A percentile compares a stretch with the other conserved stretches of the same genome.
phyloP scores from a whole-genome alignment of 768 basidiomycete genomes.

The Podaxis sp. region DNA sequence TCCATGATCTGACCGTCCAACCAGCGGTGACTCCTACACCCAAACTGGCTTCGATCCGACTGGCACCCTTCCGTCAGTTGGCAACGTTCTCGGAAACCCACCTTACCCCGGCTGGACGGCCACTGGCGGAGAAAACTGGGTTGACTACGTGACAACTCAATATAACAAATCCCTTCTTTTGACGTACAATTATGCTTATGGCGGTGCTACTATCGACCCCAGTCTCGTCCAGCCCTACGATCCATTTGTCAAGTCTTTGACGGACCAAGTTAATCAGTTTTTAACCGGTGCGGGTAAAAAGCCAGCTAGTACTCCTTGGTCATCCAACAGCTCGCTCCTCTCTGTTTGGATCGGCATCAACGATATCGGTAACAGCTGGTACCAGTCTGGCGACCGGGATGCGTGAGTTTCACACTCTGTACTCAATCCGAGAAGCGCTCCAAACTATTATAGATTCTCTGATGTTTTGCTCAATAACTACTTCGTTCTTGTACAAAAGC shows the following conservation, averaged over 20 bases:
- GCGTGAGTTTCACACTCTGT: constrained; percentile 32
- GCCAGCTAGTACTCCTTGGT: constrained; percentile 52
- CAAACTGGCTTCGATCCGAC: constrained; percentile 46
- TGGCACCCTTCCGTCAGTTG: constrained; percentile 34
- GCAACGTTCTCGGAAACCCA: constrained; percentile 52
- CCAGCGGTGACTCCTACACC: constrained; percentile 55
- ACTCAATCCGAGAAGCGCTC: neutral
- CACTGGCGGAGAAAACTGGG: constrained; percentile 56
- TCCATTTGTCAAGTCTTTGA: constrained; percentile 48
- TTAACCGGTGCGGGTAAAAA: constrained; percentile 39
- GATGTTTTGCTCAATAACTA: constrained; percentile 24
- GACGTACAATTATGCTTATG: constrained; percentile 65
- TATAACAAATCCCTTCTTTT: constrained; percentile 51
- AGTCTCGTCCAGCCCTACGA: constrained; percentile 49
- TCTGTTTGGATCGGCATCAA: constrained; percentile 73
- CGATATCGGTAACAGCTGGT: constrained; percentile 58
- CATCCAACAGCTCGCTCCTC: constrained; percentile 52
- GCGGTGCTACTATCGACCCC: constrained; percentile 62
- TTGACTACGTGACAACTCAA: constrained; percentile 46
- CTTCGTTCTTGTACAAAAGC: constrained; percentile 26
- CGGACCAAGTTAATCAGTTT: constrained; percentile 62
- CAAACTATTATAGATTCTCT: constrained; percentile 28
- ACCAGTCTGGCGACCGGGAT: constrained; percentile 37
- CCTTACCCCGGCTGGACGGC: constrained; percentile 50
- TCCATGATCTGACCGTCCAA: neutral